These are phyloP conservation scores for Ilyonectria sp. DNA, from an alignment of 2,329 filamentous ascomycete species.

Conservation along the genomic window DNA sequence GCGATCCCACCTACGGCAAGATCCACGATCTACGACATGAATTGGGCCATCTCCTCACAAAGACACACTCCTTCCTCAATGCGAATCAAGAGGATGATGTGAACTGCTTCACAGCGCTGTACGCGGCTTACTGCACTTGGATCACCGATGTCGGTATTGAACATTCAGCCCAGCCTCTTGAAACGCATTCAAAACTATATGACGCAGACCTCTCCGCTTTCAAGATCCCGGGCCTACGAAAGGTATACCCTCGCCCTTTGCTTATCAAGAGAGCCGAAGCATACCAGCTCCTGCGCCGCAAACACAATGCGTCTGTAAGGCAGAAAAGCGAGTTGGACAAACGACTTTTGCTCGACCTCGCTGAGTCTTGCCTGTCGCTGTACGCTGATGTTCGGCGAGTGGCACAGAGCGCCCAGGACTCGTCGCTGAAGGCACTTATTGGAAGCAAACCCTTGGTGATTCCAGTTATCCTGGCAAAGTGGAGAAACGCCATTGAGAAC, in stretches of 20 bases:
- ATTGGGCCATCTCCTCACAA: slow-evolving; percentile 84
- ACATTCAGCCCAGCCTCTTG: slow-evolving; percentile 91
- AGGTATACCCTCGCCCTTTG: slow-evolving; percentile 93
- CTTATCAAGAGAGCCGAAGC: slow-evolving; percentile 93
- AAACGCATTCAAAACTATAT: slow-evolving; percentile 87
- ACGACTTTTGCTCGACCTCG: slow-evolving; percentile 85
- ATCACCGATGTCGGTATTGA: slow-evolving; percentile 98
- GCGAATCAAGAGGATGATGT: slow-evolving; percentile 95
- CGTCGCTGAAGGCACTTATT: slow-evolving; percentile 91
- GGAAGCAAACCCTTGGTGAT: slow-evolving; percentile 92
- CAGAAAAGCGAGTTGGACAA: slow-evolving; percentile 94
- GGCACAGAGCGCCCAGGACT: slow-evolving; percentile 92
- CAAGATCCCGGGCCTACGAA: slow-evolving; percentile 92
- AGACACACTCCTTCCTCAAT: slow-evolving; percentile 87
- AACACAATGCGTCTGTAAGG: slow-evolving; percentile 91
- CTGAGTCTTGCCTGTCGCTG: slow-evolving; percentile 88
- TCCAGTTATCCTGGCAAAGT: slow-evolving; percentile 84
- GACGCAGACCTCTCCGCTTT: slow-evolving; percentile 91
- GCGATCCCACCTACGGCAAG: slow-evolving; percentile 74
- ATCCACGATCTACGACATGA: slow-evolving; percentile 87
- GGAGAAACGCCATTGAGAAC: slow-evolving; percentile 83
- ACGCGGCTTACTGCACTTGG: slow-evolving; percentile 94
- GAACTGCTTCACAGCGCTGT: slow-evolving; percentile 92
- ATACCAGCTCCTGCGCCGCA: slow-evolving; percentile 93
- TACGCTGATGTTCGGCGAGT: slow-evolving; percentile 97